Evolutionary conservation across 129 eudicot genomes (phyloP).

Genomic region (Helianthus tuberosus): DNA sequence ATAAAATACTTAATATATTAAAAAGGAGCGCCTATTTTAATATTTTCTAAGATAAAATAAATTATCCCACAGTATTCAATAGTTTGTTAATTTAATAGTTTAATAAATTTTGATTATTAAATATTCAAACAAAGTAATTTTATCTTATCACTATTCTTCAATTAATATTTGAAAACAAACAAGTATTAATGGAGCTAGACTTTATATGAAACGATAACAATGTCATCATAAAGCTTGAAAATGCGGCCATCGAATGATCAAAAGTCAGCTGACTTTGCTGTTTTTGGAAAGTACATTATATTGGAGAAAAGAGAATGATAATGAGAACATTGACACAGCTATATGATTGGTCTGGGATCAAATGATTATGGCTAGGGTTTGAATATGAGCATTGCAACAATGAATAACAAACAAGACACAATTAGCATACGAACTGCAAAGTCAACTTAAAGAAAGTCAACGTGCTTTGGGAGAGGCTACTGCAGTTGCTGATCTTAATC

Average conservation of each 20-base stretch:
- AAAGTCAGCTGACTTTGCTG: conserved; percentile 91
- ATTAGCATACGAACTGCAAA: conserved; percentile 72
- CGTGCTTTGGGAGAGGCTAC: conserved; percentile 81
- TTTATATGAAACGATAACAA: conserved; percentile 84
- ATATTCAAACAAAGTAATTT: too few relatives aligned
- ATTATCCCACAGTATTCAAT: too few relatives aligned
- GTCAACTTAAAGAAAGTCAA: conserved; percentile 83
- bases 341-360: conserved; percentile 87
- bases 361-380: conserved; percentile 94
- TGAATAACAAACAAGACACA: conserved; percentile 74
- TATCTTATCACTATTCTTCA: too few relatives aligned
- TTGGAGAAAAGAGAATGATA: conserved; percentile 91
- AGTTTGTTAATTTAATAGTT: too few relatives aligned
- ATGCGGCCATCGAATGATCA: conserved; percentile 93
- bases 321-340: conserved; percentile 77
- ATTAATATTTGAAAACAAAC: too few relatives aligned
- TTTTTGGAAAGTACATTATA: conserved; percentile 90
- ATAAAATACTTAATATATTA: too few relatives aligned
- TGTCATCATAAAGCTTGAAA: conserved; percentile 80
- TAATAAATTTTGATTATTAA: too few relatives aligned
- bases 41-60: too few relatives aligned
- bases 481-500: conserved; percentile 75
- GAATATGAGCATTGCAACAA: conserved; percentile 73
- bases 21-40: too few relatives aligned
- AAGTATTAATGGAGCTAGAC: too few relatives aligned